These are phyloP conservation scores for Ammopiptanthus mongolicus DNA, from an alignment of 306 rosid species.

Conservation along the genomic window DNA sequence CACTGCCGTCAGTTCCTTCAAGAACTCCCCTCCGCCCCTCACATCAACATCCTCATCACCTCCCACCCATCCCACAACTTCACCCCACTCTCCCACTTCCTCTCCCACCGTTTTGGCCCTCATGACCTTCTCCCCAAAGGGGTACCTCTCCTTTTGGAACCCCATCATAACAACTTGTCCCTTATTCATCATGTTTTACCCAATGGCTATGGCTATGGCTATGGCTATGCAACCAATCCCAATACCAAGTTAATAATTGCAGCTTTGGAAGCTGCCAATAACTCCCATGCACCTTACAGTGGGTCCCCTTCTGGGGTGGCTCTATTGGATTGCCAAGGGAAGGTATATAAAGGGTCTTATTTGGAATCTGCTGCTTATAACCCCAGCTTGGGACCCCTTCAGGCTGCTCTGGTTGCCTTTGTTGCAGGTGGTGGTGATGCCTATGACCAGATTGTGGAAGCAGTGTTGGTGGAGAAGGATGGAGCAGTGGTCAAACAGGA, in stretches of 20 bases:
- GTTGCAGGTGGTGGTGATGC: slow-evolving; percentile 44
- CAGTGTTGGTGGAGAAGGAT: slow-evolving; percentile 70
- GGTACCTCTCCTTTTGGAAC: slow-evolving; percentile 60
- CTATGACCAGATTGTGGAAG: slow-evolving; percentile 49
- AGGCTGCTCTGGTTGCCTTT: slow-evolving; percentile 63
- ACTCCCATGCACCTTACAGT: slow-evolving; percentile 84
- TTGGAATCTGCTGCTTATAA: slow-evolving; percentile 90
- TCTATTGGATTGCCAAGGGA: slow-evolving; percentile 44
- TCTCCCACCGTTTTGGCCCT: slow-evolving; percentile 80
- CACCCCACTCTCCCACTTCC: slow-evolving; percentile 48
- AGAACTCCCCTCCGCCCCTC: slow-evolving; percentile 59
- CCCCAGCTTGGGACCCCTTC: slow-evolving; percentile 83
- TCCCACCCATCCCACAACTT: slow-evolving; percentile 24
- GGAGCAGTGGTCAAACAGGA: slow-evolving; percentile 65
- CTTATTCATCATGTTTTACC: not conserved
- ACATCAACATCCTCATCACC: slow-evolving; percentile 54
- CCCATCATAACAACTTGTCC: slow-evolving; percentile 39
- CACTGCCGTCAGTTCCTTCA: slow-evolving; percentile 95
- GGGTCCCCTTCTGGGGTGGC: slow-evolving; percentile 81
- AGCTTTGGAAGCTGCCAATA: slow-evolving; percentile 75
- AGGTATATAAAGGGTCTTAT: slow-evolving; percentile 56
- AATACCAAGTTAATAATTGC: slow-evolving; percentile 19
- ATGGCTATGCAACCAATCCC: not conserved
- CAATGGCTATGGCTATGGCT: not conserved
- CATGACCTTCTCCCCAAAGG: slow-evolving; percentile 51